Conservation (phyloP, 2,329 filamentous ascomycete genomes). For the Stagonosporopsis chrysanthemi region DNA sequence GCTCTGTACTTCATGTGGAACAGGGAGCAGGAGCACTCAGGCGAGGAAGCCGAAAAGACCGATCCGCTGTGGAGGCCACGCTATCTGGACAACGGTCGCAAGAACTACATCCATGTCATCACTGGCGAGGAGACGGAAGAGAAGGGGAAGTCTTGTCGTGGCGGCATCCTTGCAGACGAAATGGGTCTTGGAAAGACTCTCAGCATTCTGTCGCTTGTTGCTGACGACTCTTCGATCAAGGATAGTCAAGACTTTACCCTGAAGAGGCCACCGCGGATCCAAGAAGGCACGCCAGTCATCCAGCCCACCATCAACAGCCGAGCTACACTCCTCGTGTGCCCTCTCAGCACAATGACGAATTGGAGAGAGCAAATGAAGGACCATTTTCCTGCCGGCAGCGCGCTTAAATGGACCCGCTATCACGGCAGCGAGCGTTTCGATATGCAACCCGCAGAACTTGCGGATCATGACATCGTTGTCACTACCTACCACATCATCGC, state of each 20-base stretch:
- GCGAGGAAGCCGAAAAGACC: constrained; percentile 66
- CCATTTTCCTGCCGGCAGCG: constrained; percentile 69
- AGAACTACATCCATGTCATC: constrained; percentile 81
- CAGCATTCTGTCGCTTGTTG: constrained; percentile 81
- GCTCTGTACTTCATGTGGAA: constrained; percentile 85
- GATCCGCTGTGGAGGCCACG: constrained; percentile 80
- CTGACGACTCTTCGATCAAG: constrained; percentile 63
- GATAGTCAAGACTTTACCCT: constrained; percentile 70
- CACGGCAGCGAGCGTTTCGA: constrained; percentile 82
- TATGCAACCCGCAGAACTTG: constrained; percentile 64
- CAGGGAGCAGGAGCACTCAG: constrained; percentile 73
- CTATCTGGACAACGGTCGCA: constrained; percentile 63
- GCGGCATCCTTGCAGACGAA: constrained; percentile 60
- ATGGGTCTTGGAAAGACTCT: constrained; percentile 66
- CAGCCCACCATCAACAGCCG: constrained; percentile 68
- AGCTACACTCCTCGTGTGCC: constrained; percentile 85
- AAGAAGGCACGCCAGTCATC: constrained; percentile 10
- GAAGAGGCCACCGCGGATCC: constrained; percentile 52
- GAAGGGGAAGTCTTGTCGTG: constrained; percentile 49
- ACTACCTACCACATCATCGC: constrained; percentile 92
- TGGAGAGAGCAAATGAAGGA: constrained; percentile 92
- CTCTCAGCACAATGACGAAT: constrained; percentile 88
- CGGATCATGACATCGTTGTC: constrained; percentile 81
- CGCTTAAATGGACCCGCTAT: constrained; percentile 79
- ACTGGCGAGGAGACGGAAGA: constrained; percentile 62